phyloP scores from a whole-genome alignment of 2,329 filamentous ascomycete species.

The Apiospora saccharicola region DNA sequence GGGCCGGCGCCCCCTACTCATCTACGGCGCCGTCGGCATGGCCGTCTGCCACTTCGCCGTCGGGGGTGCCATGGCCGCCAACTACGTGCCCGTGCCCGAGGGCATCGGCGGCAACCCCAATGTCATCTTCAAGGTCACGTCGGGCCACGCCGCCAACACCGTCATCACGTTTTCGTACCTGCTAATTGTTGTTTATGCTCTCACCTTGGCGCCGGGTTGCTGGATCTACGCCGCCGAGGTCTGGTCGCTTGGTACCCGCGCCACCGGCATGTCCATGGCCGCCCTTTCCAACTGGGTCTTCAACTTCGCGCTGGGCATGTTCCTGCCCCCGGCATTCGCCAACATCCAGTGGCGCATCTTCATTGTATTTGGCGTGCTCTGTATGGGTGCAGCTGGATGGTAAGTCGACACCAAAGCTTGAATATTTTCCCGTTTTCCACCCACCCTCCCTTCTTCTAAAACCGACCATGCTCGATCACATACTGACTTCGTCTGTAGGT shows the following conservation, averaged over 20 bases:
- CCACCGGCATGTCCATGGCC: conserved; percentile 65
- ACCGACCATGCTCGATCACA: background rate
- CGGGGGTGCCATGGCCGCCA: conserved; percentile 57
- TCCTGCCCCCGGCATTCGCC: conserved; percentile 63
- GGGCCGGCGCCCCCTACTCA: conserved; percentile 70
- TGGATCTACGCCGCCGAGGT: conserved; percentile 74
- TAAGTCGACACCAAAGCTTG: conserved; percentile 14
- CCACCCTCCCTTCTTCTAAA: background rate
- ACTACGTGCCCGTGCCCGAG: conserved; percentile 51
- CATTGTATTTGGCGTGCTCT: conserved; percentile 49
- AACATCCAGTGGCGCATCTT: conserved; percentile 64
- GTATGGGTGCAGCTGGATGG: conserved; percentile 43
- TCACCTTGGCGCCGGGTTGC: conserved; percentile 69
- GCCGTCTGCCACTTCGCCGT: conserved; percentile 64
- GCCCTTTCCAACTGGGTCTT: conserved; percentile 63
- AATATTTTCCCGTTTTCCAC: too few species aligned
- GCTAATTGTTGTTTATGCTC: conserved; percentile 68
- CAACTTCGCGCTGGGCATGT: conserved; percentile 67
- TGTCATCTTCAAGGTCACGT: conserved; percentile 57
- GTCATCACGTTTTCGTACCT: conserved; percentile 73
- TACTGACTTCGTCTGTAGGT: background rate
- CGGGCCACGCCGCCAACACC: conserved; percentile 61
- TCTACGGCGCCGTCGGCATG: conserved; percentile 73
- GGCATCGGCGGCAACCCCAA: conserved; percentile 59
- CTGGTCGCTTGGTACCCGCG: conserved; percentile 67